A percentile compares a stretch with the other conserved stretches of the same genome.
Evolutionary conservation across 176 grass and related monocot genomes (phyloP).

Genomic region (Metroxylon sagu): DNA sequence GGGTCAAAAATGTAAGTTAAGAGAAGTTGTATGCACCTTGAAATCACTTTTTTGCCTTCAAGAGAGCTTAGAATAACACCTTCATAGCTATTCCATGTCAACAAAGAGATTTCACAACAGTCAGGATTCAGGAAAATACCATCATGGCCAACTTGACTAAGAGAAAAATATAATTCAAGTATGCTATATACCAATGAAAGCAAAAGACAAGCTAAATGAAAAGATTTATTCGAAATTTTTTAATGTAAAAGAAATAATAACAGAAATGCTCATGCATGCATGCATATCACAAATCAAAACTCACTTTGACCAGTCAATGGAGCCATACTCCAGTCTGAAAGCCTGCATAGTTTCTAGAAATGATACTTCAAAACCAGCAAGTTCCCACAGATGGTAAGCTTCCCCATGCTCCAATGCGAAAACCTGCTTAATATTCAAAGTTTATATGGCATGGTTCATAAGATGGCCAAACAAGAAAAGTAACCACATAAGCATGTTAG

Average conservation of each 20-base stretch:
- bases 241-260: too few species aligned
- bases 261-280: too few species aligned
- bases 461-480: slow-evolving; percentile 3
- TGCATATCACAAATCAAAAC: slow-evolving; percentile 10
- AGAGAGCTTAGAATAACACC: slow-evolving; percentile 70
- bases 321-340: slow-evolving; percentile 1
- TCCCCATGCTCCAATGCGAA: slow-evolving; percentile 48
- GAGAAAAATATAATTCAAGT: too few species aligned
- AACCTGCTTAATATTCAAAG: slow-evolving; percentile 38
- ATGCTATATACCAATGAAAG: too few species aligned
- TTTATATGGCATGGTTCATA: neutral
- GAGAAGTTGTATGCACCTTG: slow-evolving; percentile 45
- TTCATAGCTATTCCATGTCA: slow-evolving; percentile 37
- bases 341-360: slow-evolving; percentile 22
- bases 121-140: too few species aligned
- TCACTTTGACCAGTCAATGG: slow-evolving; percentile 86
- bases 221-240: too few species aligned
- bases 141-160: too few species aligned
- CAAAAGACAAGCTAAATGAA: too few species aligned
- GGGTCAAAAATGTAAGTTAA: neutral
- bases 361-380: slow-evolving; percentile 42
- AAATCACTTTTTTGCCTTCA: slow-evolving; percentile 56
- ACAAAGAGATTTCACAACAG: too few species aligned
- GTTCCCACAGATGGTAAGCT: slow-evolving; percentile 50
- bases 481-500: too few species aligned